Evolutionary conservation across 768 basidiomycete genomes (phyloP).

Genomic region (Scleroderma citrinum): DNA sequence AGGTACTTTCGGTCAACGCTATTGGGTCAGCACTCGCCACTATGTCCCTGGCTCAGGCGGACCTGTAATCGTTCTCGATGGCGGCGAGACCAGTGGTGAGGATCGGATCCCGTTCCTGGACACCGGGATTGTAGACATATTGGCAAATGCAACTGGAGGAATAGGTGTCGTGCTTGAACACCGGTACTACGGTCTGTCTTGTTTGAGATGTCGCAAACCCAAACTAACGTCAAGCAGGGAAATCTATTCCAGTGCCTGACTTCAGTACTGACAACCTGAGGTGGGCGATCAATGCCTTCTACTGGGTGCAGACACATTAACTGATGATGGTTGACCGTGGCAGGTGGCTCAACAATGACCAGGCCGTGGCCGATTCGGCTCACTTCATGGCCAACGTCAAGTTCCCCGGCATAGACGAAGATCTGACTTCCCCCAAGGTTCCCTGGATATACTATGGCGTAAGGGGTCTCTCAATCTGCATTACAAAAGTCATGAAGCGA

Average conservation of each 20-base stretch:
- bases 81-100: constrained; percentile 87
- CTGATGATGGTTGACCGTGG: constrained; percentile 4
- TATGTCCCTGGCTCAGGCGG: constrained; percentile 66
- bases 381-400: constrained; percentile 82
- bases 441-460: constrained; percentile 96
- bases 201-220: background rate
- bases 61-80: constrained; percentile 88
- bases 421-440: constrained; percentile 63
- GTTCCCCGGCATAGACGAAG: constrained; percentile 63
- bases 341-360: constrained; percentile 86
- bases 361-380: constrained; percentile 86
- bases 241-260: constrained; percentile 69
- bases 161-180: constrained; percentile 91
- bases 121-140: constrained; percentile 81
- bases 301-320: background rate
- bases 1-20: constrained; percentile 78
- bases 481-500: background rate
- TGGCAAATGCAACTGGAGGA: constrained; percentile 80
- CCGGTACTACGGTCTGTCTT: constrained; percentile 68
- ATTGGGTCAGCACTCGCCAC: constrained; percentile 85
- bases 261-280: constrained; percentile 80
- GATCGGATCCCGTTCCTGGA: constrained; percentile 50
- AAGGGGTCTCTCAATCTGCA: constrained; percentile 16
- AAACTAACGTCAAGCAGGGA: constrained; percentile 35
- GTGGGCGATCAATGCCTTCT: constrained; percentile 26